A percentile compares a stretch with the other conserved stretches of the same genome.
Evolutionary conservation across 331 rosid genomes (phyloP).

Genomic region (Telfairia occidentalis): DNA sequence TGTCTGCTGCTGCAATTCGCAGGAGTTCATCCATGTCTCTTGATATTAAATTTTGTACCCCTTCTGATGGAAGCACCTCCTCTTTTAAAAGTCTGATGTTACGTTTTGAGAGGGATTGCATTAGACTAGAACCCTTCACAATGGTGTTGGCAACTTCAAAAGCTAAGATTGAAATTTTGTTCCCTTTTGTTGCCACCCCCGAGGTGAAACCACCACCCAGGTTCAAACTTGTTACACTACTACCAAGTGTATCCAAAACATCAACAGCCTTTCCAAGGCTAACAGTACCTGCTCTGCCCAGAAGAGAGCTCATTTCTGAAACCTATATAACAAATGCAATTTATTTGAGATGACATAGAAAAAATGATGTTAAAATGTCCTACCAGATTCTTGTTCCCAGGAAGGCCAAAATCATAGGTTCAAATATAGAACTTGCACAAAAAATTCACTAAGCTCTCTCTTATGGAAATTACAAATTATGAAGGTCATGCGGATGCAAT

Average conservation of each 20-base stretch:
- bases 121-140: conserved; percentile 87
- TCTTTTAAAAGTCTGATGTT: conserved; percentile 74
- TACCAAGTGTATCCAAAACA: conserved; percentile 93
- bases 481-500: neutral
- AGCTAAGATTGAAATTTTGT: conserved; percentile 81
- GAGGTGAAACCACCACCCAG: conserved; percentile 72
- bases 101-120: conserved; percentile 93
- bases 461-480: neutral
- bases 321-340: conserved; percentile 37
- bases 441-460: neutral
- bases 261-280: conserved; percentile 99
- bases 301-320: conserved; percentile 84
- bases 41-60: conserved; percentile 76
- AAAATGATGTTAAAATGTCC: neutral
- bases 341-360: neutral
- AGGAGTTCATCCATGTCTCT: conserved; percentile 80
- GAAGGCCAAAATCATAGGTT: neutral
- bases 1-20: conserved; percentile 82
- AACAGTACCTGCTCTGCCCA: conserved; percentile 93
- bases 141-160: conserved; percentile 96
- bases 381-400: neutral
- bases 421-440: neutral
- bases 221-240: conserved; percentile 89
- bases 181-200: conserved; percentile 74
- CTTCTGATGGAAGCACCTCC: conserved; percentile 81